A percentile compares a stretch with the other conserved stretches of the same genome.
These are phyloP conservation scores for Apiospora sp. DNA, from an alignment of 2,329 filamentous ascomycete genomes.

Conservation along the genomic window DNA sequence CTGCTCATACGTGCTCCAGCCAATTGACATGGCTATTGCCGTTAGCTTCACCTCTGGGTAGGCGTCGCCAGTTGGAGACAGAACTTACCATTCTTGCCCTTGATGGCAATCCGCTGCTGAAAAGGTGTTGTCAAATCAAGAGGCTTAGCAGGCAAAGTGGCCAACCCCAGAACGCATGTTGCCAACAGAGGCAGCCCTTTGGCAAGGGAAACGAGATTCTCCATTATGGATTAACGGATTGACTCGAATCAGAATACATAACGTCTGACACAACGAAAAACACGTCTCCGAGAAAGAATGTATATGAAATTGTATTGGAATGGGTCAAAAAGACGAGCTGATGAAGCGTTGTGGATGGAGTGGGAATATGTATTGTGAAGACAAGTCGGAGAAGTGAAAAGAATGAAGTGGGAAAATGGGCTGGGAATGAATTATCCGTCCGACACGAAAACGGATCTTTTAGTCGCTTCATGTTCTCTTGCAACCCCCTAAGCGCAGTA, in stretches of 20 bases:
- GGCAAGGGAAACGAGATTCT: slow-evolving; percentile 31
- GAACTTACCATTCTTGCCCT: slow-evolving; percentile 54
- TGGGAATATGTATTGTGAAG: too few species aligned
- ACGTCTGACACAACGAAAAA: background rate
- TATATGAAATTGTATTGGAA: too few species aligned
- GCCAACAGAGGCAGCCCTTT: slow-evolving; percentile 40
- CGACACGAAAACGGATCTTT: too few species aligned
- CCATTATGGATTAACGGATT: slow-evolving; percentile 34
- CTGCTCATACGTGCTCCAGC: slow-evolving; percentile 64
- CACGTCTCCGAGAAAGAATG: too few species aligned
- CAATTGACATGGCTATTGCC: slow-evolving; percentile 56
- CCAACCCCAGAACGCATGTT: slow-evolving; percentile 37
- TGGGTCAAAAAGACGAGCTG: too few species aligned
- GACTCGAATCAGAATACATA: background rate
- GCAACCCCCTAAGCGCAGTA: too few species aligned
- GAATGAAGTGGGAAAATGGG: too few species aligned
- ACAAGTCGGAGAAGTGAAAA: too few species aligned
- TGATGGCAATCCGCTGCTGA: slow-evolving; percentile 61
- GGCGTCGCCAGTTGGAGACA: background rate
- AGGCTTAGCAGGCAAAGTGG: slow-evolving; percentile 55
- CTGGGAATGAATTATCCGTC: too few species aligned
- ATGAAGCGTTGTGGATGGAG: too few species aligned
- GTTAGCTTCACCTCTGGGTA: background rate
- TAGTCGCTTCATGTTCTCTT: too few species aligned
- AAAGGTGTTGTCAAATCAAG: slow-evolving; percentile 59